phyloP scores from a whole-genome alignment of 1,284 basidiomycete genomes.

The Salmacisia buchloeana region DNA sequence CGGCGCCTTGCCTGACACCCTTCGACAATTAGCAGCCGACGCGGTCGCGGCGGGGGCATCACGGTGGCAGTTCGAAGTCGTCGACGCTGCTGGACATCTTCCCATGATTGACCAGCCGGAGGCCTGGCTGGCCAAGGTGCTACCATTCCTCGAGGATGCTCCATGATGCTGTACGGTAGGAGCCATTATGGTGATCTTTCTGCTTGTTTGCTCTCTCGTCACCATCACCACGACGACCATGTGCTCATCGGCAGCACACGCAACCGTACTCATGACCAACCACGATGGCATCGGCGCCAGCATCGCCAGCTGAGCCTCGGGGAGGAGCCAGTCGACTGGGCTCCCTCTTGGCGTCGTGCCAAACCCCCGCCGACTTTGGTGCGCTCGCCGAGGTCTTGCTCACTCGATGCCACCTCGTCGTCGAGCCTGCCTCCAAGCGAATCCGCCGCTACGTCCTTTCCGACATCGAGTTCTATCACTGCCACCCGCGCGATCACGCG shows the following conservation, averaged over 20 bases:
- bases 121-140: slow-evolving; percentile 27
- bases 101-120: slow-evolving; percentile 52
- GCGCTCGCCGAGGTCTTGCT: neutral
- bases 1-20: slow-evolving; percentile 51
- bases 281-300: too few species aligned
- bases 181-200: too few species aligned
- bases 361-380: neutral
- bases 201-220: too few species aligned
- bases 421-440: neutral
- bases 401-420: neutral
- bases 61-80: slow-evolving; percentile 31
- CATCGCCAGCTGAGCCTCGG: too few species aligned
- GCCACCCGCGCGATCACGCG: neutral
- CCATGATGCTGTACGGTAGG: too few species aligned
- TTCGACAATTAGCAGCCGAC: slow-evolving; percentile 42
- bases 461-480: slow-evolving; percentile 7
- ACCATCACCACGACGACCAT: too few species aligned
- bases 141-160: slow-evolving; percentile 30
- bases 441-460: neutral
- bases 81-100: slow-evolving; percentile 51
- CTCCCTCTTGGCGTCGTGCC: neutral
- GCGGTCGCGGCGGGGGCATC: slow-evolving; percentile 31
- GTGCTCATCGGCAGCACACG: too few species aligned
- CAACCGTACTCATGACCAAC: too few species aligned
- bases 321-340: too few species aligned